Evolutionary conservation across 257 asterid genomes (phyloP), one percentile per base, ranked within the genome.

Genomic region (Scutellaria galericulata): DNA sequence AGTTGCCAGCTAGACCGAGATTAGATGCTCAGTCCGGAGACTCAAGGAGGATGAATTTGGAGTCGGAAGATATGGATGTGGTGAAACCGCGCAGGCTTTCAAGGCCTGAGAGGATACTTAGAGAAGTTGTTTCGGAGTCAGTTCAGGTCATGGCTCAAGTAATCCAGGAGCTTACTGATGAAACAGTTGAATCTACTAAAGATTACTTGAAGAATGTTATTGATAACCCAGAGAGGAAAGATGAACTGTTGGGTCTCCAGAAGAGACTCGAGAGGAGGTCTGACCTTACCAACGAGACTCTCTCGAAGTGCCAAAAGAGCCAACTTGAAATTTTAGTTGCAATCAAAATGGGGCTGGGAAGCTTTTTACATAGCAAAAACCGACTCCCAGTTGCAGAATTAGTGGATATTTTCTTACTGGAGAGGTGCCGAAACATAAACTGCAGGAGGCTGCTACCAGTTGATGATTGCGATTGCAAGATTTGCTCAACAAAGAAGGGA

Each of bases 381-480:
- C 75, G 77, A 39, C 73, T 89, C 37, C 85, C 96, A 31, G 35
- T 66, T 1, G 52, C 81, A 7, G 97, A 94, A 64, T 77, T 94
- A 40, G 87, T 92, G 7, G 96, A 94, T 7, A 91, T 91, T 54
- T 94, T 86, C 87, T 73, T 82, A 15, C 84, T 87, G 40, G 97
- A 94, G 70, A 72, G 97, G 76, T 94, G 99, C 82, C 84, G 91
- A 75, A 92, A 94, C 76, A 55, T 89, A 11, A 77, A 74, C 22
- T 94, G 99, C 86, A 87, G 72, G 85, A 81, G 93, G 75, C 10
- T 74, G 47, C 79, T 94, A 58, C 98, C 98, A 0, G 93, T 87
- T 39, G 98, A 87, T 3, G 90, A 91, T 75, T 94, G 99, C 47
- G 90, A 89, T 69, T 94, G 97, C 85, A 87, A 88, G 85, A 82